phyloP scores from a whole-genome alignment of 148 eudicot species.

The Fallopia convolvulus region DNA sequence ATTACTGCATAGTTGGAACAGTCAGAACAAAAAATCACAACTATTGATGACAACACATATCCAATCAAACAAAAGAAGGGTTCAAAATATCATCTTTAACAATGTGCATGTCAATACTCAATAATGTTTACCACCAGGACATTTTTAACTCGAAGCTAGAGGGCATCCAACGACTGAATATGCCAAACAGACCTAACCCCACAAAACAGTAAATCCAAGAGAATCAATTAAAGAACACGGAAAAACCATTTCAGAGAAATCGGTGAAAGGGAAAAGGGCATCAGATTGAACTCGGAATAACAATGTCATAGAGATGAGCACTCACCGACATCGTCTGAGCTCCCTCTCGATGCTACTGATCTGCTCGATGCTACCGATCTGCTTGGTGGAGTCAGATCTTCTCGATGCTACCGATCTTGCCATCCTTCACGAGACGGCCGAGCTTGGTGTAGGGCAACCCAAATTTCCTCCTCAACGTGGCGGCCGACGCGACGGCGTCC shows the following conservation, averaged over 20 bases:
- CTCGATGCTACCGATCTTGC: too few relatives aligned
- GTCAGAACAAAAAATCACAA: too few relatives aligned
- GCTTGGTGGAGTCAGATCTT: too few relatives aligned
- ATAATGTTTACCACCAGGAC: not conserved
- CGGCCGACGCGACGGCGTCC: too few relatives aligned
- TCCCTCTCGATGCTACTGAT: too few relatives aligned
- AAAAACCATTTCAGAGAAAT: not conserved
- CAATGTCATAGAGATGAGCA: not conserved
- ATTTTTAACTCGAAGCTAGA: not conserved
- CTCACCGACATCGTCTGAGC: slow-evolving; percentile 8
- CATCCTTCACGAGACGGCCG: too few relatives aligned
- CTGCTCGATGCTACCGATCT: too few relatives aligned
- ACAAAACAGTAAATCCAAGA: not conserved
- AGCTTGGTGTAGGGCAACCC: too few relatives aligned
- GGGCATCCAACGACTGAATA: not conserved
- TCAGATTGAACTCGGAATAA: not conserved
- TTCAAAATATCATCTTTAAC: not conserved
- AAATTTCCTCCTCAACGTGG: too few relatives aligned
- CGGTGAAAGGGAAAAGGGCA: not conserved
- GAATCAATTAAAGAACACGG: not conserved
- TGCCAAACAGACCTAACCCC: not conserved
- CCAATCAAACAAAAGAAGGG: not conserved
- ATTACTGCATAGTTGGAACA: too few relatives aligned
- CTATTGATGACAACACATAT: too few relatives aligned
- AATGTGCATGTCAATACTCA: not conserved